Evolutionary conservation across 345 rosid genomes (phyloP).

Genomic region (Mallotus nudiflorus): DNA sequence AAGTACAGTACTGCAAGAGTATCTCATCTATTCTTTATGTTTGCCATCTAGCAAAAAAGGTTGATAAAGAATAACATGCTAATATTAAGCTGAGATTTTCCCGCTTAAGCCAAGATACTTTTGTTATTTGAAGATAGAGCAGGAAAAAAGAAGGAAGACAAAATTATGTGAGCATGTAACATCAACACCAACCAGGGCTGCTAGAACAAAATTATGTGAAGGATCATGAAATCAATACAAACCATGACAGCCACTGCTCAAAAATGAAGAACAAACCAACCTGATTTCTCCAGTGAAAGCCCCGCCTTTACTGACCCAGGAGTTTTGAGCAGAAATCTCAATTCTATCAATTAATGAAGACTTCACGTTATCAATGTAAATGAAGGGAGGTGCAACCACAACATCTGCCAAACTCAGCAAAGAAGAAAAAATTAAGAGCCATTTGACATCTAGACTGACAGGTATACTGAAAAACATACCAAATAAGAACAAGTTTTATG

Average conservation of each 20-base stretch:
- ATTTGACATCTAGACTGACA: background rate
- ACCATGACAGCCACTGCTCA: background rate
- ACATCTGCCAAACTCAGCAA: conserved; percentile 56
- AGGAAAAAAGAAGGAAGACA: background rate
- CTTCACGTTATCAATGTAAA: conserved; percentile 85
- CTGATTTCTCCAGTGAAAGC: conserved; percentile 99
- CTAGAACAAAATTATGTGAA: background rate
- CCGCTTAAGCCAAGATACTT: background rate
- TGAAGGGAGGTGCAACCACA: conserved; percentile 95
- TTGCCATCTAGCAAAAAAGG: background rate
- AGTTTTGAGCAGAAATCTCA: conserved; percentile 89
- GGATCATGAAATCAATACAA: background rate
- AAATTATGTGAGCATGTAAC: background rate
- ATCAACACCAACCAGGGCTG: background rate
- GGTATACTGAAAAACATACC: background rate
- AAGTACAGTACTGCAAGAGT: background rate
- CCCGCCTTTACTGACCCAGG: conserved; percentile 97
- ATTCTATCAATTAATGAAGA: conserved; percentile 62
- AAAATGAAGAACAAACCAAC: conserved; percentile 33
- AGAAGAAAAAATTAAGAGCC: background rate
- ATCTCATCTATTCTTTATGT: background rate
- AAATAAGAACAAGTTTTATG: conserved; percentile 5
- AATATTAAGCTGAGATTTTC: background rate
- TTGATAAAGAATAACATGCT: background rate
- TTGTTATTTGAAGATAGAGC: background rate